Conservation (phyloP, 2,329 filamentous ascomycete genomes). For the Aspergillus amoenus region DNA sequence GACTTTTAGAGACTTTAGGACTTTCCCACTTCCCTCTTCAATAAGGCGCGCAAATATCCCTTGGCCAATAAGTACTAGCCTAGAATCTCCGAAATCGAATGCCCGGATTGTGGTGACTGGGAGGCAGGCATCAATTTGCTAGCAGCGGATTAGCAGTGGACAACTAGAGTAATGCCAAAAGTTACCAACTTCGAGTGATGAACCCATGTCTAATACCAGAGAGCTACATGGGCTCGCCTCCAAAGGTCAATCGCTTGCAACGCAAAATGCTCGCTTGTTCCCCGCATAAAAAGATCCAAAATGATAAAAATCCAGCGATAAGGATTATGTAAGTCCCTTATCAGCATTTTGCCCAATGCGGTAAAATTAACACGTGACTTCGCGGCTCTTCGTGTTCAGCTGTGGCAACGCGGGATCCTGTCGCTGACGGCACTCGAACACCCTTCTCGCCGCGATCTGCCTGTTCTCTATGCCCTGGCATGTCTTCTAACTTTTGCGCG, state of each 20-base stretch:
- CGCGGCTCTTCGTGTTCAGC: slow-evolving; percentile 14
- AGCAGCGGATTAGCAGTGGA: slow-evolving; percentile 22
- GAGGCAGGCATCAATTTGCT: slow-evolving; percentile 45
- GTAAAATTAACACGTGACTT: slow-evolving; percentile 21
- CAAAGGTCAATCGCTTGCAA: slow-evolving; percentile 1
- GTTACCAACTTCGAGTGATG: slow-evolving; percentile 32
- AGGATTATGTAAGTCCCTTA: slow-evolving; percentile 22
- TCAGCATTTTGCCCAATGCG: slow-evolving; percentile 12
- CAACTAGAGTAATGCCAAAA: neutral
- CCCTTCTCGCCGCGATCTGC: neutral
- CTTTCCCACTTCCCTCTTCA: slow-evolving; percentile 30
- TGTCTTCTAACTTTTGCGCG: neutral
- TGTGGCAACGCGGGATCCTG: slow-evolving; percentile 6
- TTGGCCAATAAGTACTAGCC: slow-evolving; percentile 40
- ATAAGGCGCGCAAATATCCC: slow-evolving; percentile 37
- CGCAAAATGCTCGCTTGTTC: slow-evolving; percentile 4
- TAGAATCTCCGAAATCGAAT: slow-evolving; percentile 25
- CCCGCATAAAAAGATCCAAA: slow-evolving; percentile 8
- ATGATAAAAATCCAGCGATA: slow-evolving; percentile 9
- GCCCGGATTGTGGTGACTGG: slow-evolving; percentile 43
- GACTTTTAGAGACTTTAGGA: slow-evolving; percentile 29
- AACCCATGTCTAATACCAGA: slow-evolving; percentile 23
- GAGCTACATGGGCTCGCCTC: slow-evolving; percentile 18
- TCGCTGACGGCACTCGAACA: neutral
- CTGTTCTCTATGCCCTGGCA: neutral